Evolutionary conservation across 176 grass and related monocot genomes (phyloP), one percentile per base, ranked within the genome.

Genomic region (Hyparrhenia diplandra): DNA sequence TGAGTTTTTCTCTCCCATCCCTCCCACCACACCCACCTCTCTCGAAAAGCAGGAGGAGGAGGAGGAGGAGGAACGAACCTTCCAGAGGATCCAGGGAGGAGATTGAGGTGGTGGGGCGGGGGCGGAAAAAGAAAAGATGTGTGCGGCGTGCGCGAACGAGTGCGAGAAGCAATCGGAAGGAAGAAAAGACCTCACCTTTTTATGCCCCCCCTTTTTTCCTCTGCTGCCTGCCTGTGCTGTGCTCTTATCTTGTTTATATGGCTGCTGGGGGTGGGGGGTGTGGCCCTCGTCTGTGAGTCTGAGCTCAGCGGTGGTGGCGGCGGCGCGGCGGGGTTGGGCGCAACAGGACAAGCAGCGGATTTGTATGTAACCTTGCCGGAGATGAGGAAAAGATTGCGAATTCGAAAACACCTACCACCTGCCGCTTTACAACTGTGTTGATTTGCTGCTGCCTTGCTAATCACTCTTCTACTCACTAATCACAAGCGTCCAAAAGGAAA

Each of bases 281-380:
- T n/a, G n/a, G n/a, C n/a, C n/a, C n/a, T n/a, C n/a, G n/a, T n/a
- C n/a, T n/a, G n/a, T n/a, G n/a, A n/a, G n/a, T n/a, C n/a, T n/a
- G n/a, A n/a, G n/a, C n/a, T n/a, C n/a, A 45, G 42, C 42, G 42
- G 42, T 16, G 45, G 45, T 16, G 45, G 45, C 45, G n/a, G 37
- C 37, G 37, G 37, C 36, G 36, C 6, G 31, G 37, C 1, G 42
- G 11, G 0, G 42, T 13, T 10, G 40, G 36, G 43, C 43, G 43
- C 73, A 79, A 86, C 37, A 86, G 47, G 88, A 90, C 83, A 83
- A 86, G 49, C 83, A 2, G 36, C 37, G 47, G 83, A 78, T 89
- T 82, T n/a, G n/a, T n/a, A n/a, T 82, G 83, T 78, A 74, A 17
- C 5, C 79, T 74, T 83, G 67, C 12, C 58, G 73, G 32, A 11